Evolutionary conservation across 805 yeast genomes (phyloP), one percentile per base, ranked within the genome.

Genomic region (Torulaspora maleeae): DNA sequence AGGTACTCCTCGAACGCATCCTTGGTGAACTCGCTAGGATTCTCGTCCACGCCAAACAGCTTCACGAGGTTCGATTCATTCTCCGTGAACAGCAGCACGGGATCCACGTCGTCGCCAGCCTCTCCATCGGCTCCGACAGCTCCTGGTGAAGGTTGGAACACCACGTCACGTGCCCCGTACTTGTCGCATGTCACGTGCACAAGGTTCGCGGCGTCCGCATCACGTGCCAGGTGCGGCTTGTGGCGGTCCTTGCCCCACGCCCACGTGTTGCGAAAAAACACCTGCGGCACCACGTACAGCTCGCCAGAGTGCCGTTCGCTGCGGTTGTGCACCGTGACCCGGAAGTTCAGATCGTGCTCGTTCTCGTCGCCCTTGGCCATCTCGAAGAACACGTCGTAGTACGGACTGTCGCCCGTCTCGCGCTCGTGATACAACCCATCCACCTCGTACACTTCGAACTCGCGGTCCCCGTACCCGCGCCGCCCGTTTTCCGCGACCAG

Each of bases 1-100:
- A 89, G 72, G 59, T 75, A 79, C 47, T 88, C 95, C 64, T 90
- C 96, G 75, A 90, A 89, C 1, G 91, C 97, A 66, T 90, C 96
- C 64, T 90, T 90, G 48, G 82, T 83, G 64, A 72, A 88, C 38
- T 71, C 59, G 5, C 78, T 48, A 32, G 78, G 74, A 55, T 86
- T 83, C 57, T 58, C 59, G 54, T 75, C 72, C 54, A 79, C 82
- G 27, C 75, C 71, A 60, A 83, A 90, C 50, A 90, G 72, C 58
- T 77, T 77, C 57, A 76, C 61, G 56, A 78, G 74, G 67, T 90
- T 90, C 15, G 96, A 83, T 61, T 85, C 95, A 65, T 90, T 90
- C 48, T 90, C 95, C 38, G 97, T 90, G 67, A 90, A 90, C 43
- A 90, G 64, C 46, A 87, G 70, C 48, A 71, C 67, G 3, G 96